Conservation (phyloP, 306 rosid genomes). For the Acacia acuminata region DNA sequence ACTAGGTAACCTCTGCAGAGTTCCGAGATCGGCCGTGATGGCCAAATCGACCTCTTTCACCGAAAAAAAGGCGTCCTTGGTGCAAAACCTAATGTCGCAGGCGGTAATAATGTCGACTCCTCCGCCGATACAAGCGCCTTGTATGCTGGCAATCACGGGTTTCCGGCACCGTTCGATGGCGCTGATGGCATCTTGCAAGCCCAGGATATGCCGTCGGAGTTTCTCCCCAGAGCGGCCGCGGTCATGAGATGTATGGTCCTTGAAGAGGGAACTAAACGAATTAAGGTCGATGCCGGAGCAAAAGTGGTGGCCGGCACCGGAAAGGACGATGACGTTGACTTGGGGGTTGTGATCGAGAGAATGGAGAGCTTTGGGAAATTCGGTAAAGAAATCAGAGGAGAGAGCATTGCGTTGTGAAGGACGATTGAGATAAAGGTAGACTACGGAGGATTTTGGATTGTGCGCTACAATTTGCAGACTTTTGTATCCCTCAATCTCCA, state of each 20-base stretch:
- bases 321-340: slow-evolving; percentile 66
- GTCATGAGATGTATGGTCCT: slow-evolving; percentile 24
- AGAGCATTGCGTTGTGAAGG: slow-evolving; percentile 70
- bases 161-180: slow-evolving; percentile 86
- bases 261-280: slow-evolving; percentile 30
- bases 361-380: slow-evolving; percentile 67
- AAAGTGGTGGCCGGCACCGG: slow-evolving; percentile 72
- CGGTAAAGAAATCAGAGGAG: slow-evolving; percentile 60
- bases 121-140: slow-evolving; percentile 86
- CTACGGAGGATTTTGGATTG: slow-evolving; percentile 52
- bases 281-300: slow-evolving; percentile 83
- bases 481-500: neutral
- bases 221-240: slow-evolving; percentile 60
- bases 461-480: slow-evolving; percentile 50
- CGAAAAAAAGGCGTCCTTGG: slow-evolving; percentile 75
- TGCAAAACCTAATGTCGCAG: slow-evolving; percentile 79
- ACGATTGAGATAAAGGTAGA: slow-evolving; percentile 59
- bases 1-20: slow-evolving; percentile 78
- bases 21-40: slow-evolving; percentile 83
- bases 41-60: slow-evolving; percentile 88
- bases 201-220: slow-evolving; percentile 62
- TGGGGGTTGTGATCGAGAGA: slow-evolving; percentile 63
- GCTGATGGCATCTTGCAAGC: slow-evolving; percentile 69
- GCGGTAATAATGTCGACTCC: slow-evolving; percentile 75
- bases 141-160: slow-evolving; percentile 74